These are phyloP conservation scores for Kwoniella sp. DNA, from an alignment of 768 basidiomycete species.

Conservation along the genomic window DNA sequence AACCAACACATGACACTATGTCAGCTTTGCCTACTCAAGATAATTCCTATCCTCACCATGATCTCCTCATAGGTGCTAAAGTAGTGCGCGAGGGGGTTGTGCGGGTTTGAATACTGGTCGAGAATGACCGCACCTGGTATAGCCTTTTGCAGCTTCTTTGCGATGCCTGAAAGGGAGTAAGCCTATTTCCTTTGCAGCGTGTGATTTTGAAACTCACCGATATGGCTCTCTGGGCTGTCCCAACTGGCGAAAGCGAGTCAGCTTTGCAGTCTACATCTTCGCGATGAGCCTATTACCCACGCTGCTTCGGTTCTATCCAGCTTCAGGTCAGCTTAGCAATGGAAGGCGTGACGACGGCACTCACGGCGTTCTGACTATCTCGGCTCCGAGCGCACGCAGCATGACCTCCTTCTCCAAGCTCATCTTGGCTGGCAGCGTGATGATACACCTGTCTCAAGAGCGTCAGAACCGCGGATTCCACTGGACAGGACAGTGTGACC, in stretches of 20 bases:
- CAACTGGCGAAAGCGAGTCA: conserved; percentile 50
- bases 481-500: conserved; percentile 64
- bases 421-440: conserved; percentile 84
- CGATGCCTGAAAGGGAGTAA: conserved; percentile 62
- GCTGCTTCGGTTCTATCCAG: conserved; percentile 37
- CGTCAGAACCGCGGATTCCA: conserved; percentile 53
- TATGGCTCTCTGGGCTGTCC: conserved; percentile 84
- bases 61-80: conserved; percentile 87
- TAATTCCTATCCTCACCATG: no score
- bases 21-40: background rate
- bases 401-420: conserved; percentile 91
- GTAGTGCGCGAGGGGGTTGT: conserved; percentile 90
- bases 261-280: background rate
- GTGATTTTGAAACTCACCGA: conserved; percentile 60
- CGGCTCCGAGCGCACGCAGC: conserved; percentile 84
- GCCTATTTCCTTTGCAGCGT: background rate
- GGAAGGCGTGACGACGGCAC: no score
- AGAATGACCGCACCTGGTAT: conserved; percentile 84
- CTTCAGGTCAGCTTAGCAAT: background rate
- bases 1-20: no score
- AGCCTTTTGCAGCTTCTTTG: conserved; percentile 66
- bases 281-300: conserved; percentile 8
- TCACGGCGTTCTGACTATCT: conserved; percentile 89
- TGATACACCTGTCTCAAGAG: conserved; percentile 49
- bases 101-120: conserved; percentile 68